These are phyloP conservation scores for Populus trichocarpa DNA, from an alignment of 441 rosid genomes.

Conservation along the genomic window DNA sequence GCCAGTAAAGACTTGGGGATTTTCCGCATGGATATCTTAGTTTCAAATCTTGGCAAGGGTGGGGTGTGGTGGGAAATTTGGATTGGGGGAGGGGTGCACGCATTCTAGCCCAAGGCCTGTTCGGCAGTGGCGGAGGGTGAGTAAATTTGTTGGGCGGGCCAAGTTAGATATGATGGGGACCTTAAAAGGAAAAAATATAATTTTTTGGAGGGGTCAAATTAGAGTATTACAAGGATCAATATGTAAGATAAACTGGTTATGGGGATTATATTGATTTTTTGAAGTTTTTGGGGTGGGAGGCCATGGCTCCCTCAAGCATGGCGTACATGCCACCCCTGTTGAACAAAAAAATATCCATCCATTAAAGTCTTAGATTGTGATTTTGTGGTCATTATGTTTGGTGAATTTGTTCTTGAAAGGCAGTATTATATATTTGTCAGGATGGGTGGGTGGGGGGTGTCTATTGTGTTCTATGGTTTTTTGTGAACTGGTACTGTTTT, in stretches of 20 bases:
- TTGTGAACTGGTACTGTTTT: neutral
- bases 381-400: neutral
- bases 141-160: neutral
- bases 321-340: neutral
- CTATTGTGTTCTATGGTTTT: neutral
- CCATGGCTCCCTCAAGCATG: neutral
- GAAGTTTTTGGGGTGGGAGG: neutral
- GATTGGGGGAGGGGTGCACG: neutral
- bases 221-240: neutral
- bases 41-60: neutral
- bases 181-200: neutral
- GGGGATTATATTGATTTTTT: neutral
- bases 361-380: neutral
- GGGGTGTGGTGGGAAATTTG: neutral
- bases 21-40: neutral
- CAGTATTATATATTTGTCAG: neutral
- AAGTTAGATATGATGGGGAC: neutral
- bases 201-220: neutral
- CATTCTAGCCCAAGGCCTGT: neutral
- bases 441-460: neutral
- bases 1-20: neutral
- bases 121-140: neutral
- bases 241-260: neutral
- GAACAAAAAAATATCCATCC: neutral
- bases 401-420: neutral